phyloP scores from a whole-genome alignment of 78 protist species.

The Corallochytrium limacisporum region DNA sequence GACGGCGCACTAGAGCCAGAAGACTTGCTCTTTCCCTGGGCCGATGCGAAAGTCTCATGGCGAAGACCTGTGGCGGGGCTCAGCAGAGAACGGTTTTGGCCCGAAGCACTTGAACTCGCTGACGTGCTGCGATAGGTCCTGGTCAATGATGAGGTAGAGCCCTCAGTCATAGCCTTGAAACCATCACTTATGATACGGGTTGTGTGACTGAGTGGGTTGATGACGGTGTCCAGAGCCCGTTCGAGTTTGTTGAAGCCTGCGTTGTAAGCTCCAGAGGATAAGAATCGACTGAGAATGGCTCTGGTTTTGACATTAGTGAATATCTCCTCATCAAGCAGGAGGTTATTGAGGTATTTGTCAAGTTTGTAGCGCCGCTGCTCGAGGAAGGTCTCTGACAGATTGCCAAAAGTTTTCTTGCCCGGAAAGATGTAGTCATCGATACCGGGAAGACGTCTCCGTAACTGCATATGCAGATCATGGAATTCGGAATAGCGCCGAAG shows the following conservation, averaged over 20 bases:
- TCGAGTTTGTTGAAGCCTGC: neutral
- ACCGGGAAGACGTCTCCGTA: neutral
- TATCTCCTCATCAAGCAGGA: neutral
- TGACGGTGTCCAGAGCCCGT: neutral
- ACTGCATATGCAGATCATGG: neutral
- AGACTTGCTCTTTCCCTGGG: too few relatives aligned
- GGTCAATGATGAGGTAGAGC: too few relatives aligned
- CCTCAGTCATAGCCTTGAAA: too few relatives aligned
- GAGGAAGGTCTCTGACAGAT: neutral
- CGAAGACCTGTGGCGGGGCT: too few relatives aligned
- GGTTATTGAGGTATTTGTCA: neutral
- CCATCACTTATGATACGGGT: too few relatives aligned
- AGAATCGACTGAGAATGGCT: neutral
- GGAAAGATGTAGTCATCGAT: neutral
- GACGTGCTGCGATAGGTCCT: too few relatives aligned
- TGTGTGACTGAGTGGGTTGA: neutral
- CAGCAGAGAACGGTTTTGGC: too few relatives aligned
- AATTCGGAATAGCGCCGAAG: neutral
- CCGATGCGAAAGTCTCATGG: too few relatives aligned
- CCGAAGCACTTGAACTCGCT: too few relatives aligned
- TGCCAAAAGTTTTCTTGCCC: constrained; percentile 4
- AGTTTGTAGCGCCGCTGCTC: neutral
- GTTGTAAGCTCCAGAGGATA: neutral
- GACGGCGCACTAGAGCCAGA: too few relatives aligned
- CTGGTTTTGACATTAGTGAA: neutral